A percentile compares a stretch with the other conserved stretches of the same genome.
Conservation (phyloP, 176 grass and related monocot species). For the Pontederia crassipes region DNA sequence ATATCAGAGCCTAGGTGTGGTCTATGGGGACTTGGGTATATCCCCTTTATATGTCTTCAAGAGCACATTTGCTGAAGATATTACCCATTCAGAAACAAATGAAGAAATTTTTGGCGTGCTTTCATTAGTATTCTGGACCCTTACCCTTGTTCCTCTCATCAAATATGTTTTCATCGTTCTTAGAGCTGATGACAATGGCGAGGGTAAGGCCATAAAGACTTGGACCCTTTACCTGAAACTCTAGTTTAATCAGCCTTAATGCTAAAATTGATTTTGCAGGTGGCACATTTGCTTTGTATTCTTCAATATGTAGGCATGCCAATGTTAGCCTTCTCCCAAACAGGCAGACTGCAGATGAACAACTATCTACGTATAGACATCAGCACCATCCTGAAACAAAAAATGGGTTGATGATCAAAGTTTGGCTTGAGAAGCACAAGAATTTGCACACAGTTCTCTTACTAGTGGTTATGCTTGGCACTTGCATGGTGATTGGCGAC, state of each 20-base stretch:
- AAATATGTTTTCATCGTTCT: slow-evolving; percentile 97
- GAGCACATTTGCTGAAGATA: slow-evolving; percentile 97
- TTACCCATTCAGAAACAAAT: slow-evolving; percentile 85
- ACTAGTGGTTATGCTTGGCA: slow-evolving; percentile 85
- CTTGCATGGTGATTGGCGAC: slow-evolving; percentile 99
- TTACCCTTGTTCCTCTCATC: slow-evolving; percentile 84
- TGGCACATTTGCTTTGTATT: slow-evolving; percentile 91
- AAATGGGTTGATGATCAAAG: slow-evolving; percentile 44
- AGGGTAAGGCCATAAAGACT: slow-evolving; percentile 37
- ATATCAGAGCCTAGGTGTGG: slow-evolving; percentile 94
- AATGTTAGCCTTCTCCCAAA: slow-evolving; percentile 95
- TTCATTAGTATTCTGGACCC: slow-evolving; percentile 98
- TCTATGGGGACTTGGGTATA: slow-evolving; percentile 95
- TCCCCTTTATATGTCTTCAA: slow-evolving; percentile 90
- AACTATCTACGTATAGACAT: slow-evolving; percentile 90
- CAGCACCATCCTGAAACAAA: slow-evolving; percentile 44
- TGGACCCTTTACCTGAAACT: neutral
- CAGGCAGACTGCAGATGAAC: slow-evolving; percentile 81
- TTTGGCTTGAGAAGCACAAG: slow-evolving; percentile 86
- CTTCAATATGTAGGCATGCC: slow-evolving; percentile 81
- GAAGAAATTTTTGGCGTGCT: slow-evolving; percentile 93
- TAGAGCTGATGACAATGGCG: slow-evolving; percentile 86
- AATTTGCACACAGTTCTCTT: slow-evolving; percentile 62
- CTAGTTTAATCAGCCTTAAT: neutral
- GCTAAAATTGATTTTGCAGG: slow-evolving; percentile 31